A percentile compares a stretch with the other conserved stretches of the same genome.
Conservation (phyloP, 495 filamentous ascomycete genomes). For the Lophiostoma macrostomum region DNA sequence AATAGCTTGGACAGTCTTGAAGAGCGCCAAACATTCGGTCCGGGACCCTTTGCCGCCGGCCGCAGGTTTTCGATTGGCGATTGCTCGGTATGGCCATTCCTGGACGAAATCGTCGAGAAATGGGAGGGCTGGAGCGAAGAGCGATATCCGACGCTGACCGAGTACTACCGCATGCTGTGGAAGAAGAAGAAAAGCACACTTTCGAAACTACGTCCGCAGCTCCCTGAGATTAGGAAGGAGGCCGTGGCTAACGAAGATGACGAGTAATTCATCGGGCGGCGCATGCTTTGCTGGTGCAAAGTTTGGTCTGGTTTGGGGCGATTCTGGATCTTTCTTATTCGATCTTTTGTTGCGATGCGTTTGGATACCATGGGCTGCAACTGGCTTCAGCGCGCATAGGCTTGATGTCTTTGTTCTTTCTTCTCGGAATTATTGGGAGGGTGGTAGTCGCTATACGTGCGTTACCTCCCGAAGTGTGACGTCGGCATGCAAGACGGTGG, state of each 20-base stretch:
- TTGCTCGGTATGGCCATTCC: constrained; percentile 68
- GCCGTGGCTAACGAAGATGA: constrained; percentile 1
- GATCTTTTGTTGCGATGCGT: no score
- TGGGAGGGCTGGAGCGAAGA: constrained; percentile 29
- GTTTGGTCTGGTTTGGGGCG: no score
- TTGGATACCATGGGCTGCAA: no score
- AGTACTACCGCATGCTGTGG: constrained; percentile 29
- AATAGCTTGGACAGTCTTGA: constrained; percentile 35
- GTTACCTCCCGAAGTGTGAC: no score
- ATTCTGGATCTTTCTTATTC: no score
- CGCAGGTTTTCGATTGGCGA: constrained; percentile 59
- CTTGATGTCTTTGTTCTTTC: no score
- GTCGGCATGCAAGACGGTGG: no score
- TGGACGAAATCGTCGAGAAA: constrained; percentile 53
- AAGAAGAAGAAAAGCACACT: constrained; percentile 29
- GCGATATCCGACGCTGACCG: constrained; percentile 23
- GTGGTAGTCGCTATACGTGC: no score
- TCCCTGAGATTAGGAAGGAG: constrained; percentile 5
- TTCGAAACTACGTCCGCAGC: constrained; percentile 3
- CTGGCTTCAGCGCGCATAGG: no score
- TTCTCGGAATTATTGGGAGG: no score
- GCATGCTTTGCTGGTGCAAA: no score
- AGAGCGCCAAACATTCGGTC: constrained; percentile 41
- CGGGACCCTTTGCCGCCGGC: constrained; percentile 57
- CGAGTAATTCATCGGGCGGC: no score